Conservation (phyloP, 495 filamentous ascomycete genomes). For the Penicillium diatomitis region DNA sequence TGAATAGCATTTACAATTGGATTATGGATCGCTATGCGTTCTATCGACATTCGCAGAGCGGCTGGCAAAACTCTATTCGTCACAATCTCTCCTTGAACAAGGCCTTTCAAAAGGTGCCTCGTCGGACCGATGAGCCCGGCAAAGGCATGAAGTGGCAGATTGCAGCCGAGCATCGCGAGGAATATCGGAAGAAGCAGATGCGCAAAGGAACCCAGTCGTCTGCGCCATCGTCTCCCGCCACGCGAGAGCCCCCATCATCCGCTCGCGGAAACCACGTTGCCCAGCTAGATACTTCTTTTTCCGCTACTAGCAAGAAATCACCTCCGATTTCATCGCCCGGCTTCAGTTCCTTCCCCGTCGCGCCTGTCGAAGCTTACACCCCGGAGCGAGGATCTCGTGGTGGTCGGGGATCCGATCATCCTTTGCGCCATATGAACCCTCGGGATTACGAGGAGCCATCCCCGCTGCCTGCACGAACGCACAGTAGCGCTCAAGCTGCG, state of each 20-base stretch:
- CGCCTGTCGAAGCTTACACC: slow-evolving; percentile 39
- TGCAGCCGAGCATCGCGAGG: slow-evolving; percentile 67
- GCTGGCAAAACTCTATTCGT: slow-evolving; percentile 98
- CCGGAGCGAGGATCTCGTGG: slow-evolving; percentile 37
- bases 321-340: slow-evolving; percentile 40
- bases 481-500: slow-evolving; percentile 23
- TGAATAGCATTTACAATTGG: slow-evolving; percentile 84
- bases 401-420: slow-evolving; percentile 26
- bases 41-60: slow-evolving; percentile 70
- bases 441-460: slow-evolving; percentile 47
- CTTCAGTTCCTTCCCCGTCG: slow-evolving; percentile 40
- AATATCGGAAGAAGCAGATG: slow-evolving; percentile 55
- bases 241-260: slow-evolving; percentile 29
- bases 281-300: slow-evolving; percentile 37
- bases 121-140: slow-evolving; percentile 86
- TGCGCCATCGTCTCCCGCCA: slow-evolving; percentile 38
- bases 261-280: slow-evolving; percentile 16
- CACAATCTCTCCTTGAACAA: slow-evolving; percentile 94
- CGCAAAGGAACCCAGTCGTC: slow-evolving; percentile 39
- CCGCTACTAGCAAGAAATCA: slow-evolving; percentile 41
- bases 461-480: slow-evolving; percentile 42
- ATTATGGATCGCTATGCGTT: slow-evolving; percentile 85
- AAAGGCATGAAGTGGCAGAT: slow-evolving; percentile 99
- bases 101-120: slow-evolving; percentile 82
- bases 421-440: slow-evolving; percentile 24